Evolutionary conservation across 1,284 basidiomycete species (phyloP), one percentile per base, ranked within the genome.

Genomic region (Heterobasidion occidentale): DNA sequence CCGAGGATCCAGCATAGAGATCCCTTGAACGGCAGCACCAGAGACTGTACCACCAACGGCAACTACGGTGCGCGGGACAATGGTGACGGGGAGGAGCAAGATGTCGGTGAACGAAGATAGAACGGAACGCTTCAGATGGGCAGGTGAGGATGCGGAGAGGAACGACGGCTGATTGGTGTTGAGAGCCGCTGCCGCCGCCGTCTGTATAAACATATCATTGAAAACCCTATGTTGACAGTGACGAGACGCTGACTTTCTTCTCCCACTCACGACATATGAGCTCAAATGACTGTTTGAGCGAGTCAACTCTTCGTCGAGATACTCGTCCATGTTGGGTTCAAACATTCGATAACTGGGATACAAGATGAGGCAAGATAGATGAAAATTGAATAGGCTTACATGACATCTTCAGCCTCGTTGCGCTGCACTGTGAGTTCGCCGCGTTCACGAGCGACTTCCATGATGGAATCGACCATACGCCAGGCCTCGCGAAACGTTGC

Each of bases 281-380:
- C 51, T 92, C 87, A 58, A 98, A 84, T 0, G 79, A 76, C 7
- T 76, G 77, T 64, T 92, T 92, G 52, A 93, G 79, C 65, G 82
- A 84, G 57, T 96, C 93, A 7, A 89, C 80, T 99, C 97, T 65
- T 97, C 93, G 58, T 93, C 88, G 2, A 99, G 84, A 65, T 99
- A 99, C 64, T 97, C 95, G 67, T 95, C 94, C 88, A 98, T 94
- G 68, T 96, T 90, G 2, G 80, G 74, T 69, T 97, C 94, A 66
- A 97, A 99, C 91, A 98, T 95, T 46, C 79, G 79, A 68, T 91
- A 95, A 9, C 91, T 94, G 65, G 6, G 35, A 20, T 20, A 9
- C 51, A 56, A 19, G 17, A 53, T 19, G 38, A 38, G 47, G 58
- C 51, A 45, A 35, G 44, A 14, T 19, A 15, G 44, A 17, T 59